Evolutionary conservation across 2,329 filamentous ascomycete genomes (phyloP).

Genomic region (Paracoccidioides brasiliensis): DNA sequence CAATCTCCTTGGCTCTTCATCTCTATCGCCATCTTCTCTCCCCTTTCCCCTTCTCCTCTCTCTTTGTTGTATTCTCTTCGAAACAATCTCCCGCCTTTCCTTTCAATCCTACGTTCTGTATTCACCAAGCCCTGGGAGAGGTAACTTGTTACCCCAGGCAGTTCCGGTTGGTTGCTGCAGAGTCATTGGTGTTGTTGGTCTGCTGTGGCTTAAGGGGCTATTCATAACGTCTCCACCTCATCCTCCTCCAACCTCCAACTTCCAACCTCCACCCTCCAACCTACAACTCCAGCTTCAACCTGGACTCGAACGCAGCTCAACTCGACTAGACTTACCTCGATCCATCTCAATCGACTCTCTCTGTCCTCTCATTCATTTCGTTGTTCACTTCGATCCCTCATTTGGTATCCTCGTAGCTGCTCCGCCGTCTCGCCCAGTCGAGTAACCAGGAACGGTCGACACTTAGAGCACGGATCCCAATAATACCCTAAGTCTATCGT

Average conservation of each 20-base stretch:
- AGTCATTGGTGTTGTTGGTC: background rate
- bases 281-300: too few species aligned
- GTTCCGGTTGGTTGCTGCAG: too few species aligned
- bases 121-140: too few species aligned
- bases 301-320: too few species aligned
- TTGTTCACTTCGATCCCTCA: background rate
- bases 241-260: too few species aligned
- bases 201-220: background rate
- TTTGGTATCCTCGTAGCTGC: background rate
- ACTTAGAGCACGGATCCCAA: background rate
- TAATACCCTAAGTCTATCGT: background rate
- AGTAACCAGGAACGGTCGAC: background rate
- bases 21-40: background rate
- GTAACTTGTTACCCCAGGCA: too few species aligned
- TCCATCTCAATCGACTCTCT: background rate
- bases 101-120: too few species aligned
- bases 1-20: background rate
- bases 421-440: background rate
- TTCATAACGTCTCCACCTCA: too few species aligned
- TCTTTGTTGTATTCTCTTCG: too few species aligned
- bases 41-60: slow-evolving; percentile 3
- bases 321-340: too few species aligned
- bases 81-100: too few species aligned
- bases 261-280: too few species aligned
- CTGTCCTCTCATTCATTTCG: background rate